Conservation (phyloP, 768 basidiomycete species). For the Trametes cingulata region DNA sequence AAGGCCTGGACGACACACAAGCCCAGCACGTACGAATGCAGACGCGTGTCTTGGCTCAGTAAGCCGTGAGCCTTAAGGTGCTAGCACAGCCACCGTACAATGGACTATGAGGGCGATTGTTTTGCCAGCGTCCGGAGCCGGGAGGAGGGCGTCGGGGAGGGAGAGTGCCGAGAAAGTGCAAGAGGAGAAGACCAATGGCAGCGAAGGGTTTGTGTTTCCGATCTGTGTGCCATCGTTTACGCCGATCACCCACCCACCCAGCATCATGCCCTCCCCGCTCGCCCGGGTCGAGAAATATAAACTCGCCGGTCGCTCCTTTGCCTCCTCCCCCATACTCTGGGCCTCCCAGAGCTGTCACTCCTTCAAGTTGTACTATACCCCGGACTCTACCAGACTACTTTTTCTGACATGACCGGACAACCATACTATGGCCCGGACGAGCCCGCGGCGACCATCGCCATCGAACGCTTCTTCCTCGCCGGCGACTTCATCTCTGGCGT, state of each 20-base stretch:
- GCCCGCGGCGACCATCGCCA: conserved; percentile 33
- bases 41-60: too few relatives aligned
- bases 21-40: too few relatives aligned
- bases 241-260: not conserved
- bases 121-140: not conserved
- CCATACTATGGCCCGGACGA: conserved; percentile 38
- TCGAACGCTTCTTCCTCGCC: conserved; percentile 43
- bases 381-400: not conserved
- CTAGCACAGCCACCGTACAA: not conserved
- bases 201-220: not conserved
- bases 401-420: conserved; percentile 3
- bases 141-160: not conserved
- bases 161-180: not conserved
- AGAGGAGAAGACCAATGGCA: not conserved
- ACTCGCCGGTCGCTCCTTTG: not conserved
- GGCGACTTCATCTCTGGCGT: conserved; percentile 43
- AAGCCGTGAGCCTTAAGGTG: not conserved
- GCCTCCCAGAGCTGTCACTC: conserved; percentile 1
- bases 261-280: not conserved
- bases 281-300: conserved; percentile 3
- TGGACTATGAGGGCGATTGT: not conserved
- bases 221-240: not conserved
- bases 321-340: conserved; percentile 1
- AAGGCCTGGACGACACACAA: too few relatives aligned
- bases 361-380: conserved; percentile 5